Percentiles rank a stretch among this genome's conserved stretches.
Evolutionary conservation across 176 grass and related monocot species (phyloP).

Genomic region (Zoysia japonica): DNA sequence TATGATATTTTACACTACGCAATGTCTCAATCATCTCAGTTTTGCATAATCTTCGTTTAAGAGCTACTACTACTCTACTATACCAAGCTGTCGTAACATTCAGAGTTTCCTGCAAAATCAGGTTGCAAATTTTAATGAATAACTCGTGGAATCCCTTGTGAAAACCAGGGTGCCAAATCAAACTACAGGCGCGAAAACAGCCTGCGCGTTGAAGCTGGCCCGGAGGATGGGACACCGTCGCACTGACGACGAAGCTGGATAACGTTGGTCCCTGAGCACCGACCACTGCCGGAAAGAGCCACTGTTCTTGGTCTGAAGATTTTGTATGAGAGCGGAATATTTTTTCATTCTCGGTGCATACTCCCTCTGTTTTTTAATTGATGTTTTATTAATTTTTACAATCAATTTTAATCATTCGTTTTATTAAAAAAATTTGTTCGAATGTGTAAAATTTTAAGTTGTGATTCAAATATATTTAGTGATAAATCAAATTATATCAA

Average conservation of each 20-base stretch:
- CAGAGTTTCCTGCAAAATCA: conserved; percentile 32
- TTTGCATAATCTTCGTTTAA: too few relatives aligned
- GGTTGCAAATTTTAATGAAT: conserved; percentile 43
- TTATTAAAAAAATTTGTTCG: too few relatives aligned
- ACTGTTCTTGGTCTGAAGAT: background rate
- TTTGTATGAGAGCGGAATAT: background rate
- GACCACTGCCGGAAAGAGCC: background rate
- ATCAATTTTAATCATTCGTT: too few relatives aligned
- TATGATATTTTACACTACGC: too few relatives aligned
- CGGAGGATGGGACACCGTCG: conserved; percentile 30
- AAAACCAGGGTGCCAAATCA: conserved; percentile 69
- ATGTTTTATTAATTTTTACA: too few relatives aligned
- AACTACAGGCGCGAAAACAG: conserved; percentile 79
- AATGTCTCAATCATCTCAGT: too few relatives aligned
- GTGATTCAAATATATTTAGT: too few relatives aligned
- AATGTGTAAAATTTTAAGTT: too few relatives aligned
- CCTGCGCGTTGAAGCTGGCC: conserved; percentile 56
- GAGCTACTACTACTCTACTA: too few relatives aligned
- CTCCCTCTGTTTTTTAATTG: too few relatives aligned
- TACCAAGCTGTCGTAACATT: background rate
- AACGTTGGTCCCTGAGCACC: background rate
- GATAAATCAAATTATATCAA: too few relatives aligned
- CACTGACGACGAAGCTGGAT: background rate
- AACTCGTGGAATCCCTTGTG: background rate
- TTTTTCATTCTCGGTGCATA: background rate